phyloP scores from a whole-genome alignment of 1,139 yeast species.

The Keqinozyma sinolaborantium region DNA sequence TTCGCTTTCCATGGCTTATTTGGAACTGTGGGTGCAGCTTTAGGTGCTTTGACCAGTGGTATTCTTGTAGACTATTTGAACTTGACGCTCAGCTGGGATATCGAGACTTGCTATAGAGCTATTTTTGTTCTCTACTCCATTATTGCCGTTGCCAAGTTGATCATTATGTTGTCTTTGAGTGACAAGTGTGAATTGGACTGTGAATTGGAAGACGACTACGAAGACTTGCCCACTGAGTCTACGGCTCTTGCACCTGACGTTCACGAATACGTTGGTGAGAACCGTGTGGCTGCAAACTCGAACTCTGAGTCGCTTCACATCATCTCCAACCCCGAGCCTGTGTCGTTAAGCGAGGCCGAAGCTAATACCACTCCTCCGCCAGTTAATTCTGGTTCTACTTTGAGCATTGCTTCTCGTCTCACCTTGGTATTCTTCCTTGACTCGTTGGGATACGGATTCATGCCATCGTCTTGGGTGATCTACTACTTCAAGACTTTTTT shows the following conservation, averaged over 20 bases:
- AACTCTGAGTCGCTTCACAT: background rate
- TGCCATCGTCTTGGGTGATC: conserved; percentile 86
- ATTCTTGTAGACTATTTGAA: conserved; percentile 45
- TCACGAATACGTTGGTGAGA: conserved; percentile 5
- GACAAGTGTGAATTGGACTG: conserved; percentile 47
- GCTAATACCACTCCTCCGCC: background rate
- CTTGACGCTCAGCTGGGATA: conserved; percentile 24
- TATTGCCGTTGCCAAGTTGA: conserved; percentile 54
- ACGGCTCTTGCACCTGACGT: conserved; percentile 3
- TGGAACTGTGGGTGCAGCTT: conserved; percentile 71
- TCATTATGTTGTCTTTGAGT: conserved; percentile 52
- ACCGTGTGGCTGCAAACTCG: conserved; percentile 3
- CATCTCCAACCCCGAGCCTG: background rate
- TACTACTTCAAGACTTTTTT: conserved; percentile 60
- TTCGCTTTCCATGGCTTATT: conserved; percentile 69
- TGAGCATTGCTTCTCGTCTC: conserved; percentile 33
- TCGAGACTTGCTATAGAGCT: conserved; percentile 48
- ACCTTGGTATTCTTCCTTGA: conserved; percentile 64
- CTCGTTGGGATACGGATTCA: conserved; percentile 83
- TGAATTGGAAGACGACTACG: conserved; percentile 8
- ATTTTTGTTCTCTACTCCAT: conserved; percentile 57
- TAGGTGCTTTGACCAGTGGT: conserved; percentile 72
- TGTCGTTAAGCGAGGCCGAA: background rate
- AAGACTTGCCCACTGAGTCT: conserved; percentile 1
- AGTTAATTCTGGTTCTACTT: conserved; percentile 8